Evolutionary conservation across 208 protist species (phyloP).

Genomic region (Leishmania tropica): DNA sequence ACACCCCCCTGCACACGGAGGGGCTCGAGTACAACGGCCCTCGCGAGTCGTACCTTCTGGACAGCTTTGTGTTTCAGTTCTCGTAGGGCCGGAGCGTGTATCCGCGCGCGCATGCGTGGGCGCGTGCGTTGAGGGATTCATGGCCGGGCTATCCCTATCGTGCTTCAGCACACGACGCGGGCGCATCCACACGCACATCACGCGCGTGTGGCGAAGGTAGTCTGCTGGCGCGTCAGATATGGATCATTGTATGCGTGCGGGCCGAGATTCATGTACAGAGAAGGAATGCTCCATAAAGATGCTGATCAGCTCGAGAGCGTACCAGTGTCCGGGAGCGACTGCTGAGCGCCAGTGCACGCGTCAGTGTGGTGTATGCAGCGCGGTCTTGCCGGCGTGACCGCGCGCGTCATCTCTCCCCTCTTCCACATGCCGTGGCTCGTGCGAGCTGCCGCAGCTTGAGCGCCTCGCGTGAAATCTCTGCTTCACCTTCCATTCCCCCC

Average conservation of each 20-base stretch:
- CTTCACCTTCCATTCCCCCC: neutral
- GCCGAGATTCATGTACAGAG: neutral
- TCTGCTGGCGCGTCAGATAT: neutral
- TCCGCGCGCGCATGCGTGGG: neutral
- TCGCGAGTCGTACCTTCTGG: constrained; percentile 47
- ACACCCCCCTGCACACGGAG: constrained; percentile 67
- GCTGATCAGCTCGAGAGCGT: neutral
- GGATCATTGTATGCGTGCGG: neutral
- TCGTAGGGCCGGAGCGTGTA: constrained; percentile 29
- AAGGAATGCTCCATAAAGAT: neutral
- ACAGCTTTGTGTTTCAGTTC: constrained; percentile 87
- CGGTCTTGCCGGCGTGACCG: neutral
- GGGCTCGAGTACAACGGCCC: constrained; percentile 61
- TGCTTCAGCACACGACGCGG: neutral
- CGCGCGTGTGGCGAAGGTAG: neutral
- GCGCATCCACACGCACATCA: neutral
- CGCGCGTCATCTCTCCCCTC: neutral
- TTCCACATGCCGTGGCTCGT: neutral
- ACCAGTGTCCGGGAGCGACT: neutral
- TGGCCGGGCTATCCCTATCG: neutral
- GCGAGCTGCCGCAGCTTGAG: neutral
- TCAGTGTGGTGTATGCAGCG: neutral
- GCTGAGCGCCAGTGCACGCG: neutral
- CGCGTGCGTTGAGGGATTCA: neutral
- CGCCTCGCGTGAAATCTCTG: neutral